Conservation (phyloP, 2,329 filamentous ascomycete species). For the Cladosporium oxysporum region DNA sequence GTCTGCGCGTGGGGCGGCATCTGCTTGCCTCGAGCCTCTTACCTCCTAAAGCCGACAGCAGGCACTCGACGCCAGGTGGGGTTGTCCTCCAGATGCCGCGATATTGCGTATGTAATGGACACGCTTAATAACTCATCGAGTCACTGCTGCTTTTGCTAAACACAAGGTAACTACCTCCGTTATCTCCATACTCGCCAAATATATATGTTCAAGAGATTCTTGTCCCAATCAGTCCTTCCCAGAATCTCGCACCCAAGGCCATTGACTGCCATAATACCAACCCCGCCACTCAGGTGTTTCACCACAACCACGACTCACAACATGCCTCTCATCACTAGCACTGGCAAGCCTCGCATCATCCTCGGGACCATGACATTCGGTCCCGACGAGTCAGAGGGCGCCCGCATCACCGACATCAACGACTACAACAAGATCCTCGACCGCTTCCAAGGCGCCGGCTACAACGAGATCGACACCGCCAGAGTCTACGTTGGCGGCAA, state of each 20-base stretch:
- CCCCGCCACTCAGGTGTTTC: slow-evolving; percentile 13
- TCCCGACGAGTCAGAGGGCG: slow-evolving; percentile 62
- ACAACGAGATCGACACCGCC: slow-evolving; percentile 84
- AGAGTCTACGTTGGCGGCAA: slow-evolving; percentile 69
- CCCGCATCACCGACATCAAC: slow-evolving; percentile 69
- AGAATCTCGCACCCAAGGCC: neutral
- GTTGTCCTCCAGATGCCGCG: neutral
- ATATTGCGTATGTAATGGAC: neutral
- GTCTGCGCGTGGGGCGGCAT: slow-evolving; percentile 9
- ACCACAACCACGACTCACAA: slow-evolving; percentile 24
- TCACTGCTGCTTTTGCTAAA: neutral
- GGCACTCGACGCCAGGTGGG: neutral
- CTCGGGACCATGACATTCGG: slow-evolving; percentile 70
- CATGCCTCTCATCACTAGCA: slow-evolving; percentile 45
- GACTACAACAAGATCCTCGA: slow-evolving; percentile 74
- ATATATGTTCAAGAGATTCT: slow-evolving; percentile 6
- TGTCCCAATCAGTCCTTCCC: neutral
- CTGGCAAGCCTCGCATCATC: slow-evolving; percentile 61
- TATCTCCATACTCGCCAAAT: neutral
- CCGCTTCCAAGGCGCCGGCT: slow-evolving; percentile 74
- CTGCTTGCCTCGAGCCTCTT: neutral
- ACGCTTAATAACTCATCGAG: neutral
- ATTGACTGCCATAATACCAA: slow-evolving; percentile 9
- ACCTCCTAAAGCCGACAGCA: slow-evolving; percentile 8
- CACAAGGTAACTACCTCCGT: neutral